phyloP scores from a whole-genome alignment of 225 moss, liverwort and hornwort genomes.

The Polytrichum commune region DNA sequence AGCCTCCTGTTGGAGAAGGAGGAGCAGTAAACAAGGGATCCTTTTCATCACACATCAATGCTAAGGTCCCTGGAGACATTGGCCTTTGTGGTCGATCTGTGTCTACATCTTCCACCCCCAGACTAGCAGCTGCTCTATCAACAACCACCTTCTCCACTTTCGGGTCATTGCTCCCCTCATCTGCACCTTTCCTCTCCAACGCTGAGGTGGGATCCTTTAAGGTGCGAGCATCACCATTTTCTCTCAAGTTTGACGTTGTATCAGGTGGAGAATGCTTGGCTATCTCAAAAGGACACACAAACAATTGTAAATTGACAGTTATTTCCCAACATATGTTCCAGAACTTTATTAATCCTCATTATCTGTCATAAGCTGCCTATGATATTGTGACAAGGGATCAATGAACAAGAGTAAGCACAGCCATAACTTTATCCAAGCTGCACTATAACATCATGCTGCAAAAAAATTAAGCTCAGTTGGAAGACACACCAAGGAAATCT shows the following conservation, averaged over 20 bases:
- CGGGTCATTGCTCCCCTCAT: constrained; percentile 29
- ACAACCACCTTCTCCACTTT: constrained; percentile 20
- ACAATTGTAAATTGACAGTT: too few species aligned
- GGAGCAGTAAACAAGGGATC: constrained; percentile 58
- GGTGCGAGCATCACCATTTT: constrained; percentile 29
- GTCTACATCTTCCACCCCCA: constrained; percentile 32
- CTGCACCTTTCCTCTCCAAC: constrained; percentile 15
- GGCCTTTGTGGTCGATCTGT: constrained; percentile 33
- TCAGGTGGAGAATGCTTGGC: constrained; percentile 35
- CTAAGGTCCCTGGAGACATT: constrained; percentile 59
- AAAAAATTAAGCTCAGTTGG: neutral
- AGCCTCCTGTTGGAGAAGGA: constrained; percentile 44
- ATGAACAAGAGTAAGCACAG: too few species aligned
- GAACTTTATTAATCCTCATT: too few species aligned
- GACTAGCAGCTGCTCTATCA: constrained; percentile 17
- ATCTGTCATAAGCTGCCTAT: too few species aligned
- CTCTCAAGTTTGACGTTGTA: constrained; percentile 24
- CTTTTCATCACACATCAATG: constrained; percentile 69
- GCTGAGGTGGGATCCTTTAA: constrained; percentile 23
- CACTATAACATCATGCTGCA: too few species aligned
- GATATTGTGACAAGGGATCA: too few species aligned
- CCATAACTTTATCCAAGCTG: too few species aligned
- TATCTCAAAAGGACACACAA: constrained; percentile 18
- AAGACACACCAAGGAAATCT: constrained; percentile 41
- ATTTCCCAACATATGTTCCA: too few species aligned